Evolutionary conservation across 2,329 filamentous ascomycete species (phyloP), one percentile per base, ranked within the genome.

Genomic region (Pyricularia grisea): DNA sequence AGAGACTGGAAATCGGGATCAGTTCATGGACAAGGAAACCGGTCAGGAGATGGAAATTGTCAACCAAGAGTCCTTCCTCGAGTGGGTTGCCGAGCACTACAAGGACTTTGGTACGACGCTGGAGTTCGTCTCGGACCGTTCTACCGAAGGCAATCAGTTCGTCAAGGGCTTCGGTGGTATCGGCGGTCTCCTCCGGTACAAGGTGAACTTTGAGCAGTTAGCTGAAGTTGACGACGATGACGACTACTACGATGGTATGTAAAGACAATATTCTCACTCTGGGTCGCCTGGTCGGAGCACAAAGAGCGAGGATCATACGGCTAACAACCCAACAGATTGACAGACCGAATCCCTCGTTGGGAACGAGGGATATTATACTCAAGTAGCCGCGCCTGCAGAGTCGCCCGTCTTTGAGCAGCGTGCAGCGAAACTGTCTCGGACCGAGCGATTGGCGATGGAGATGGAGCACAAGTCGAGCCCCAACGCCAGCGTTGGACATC

Each of bases 151-250:
- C 79, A 99, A 99, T 83, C 95, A 99, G 85, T 99, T 99, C 82
- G 95, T 99, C 77, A 98, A 97, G 85, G 95, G 95, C 72, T 99
- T 99, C 78, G 95, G 95, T 90, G 95, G 95, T 78, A 97, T 99
- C 75, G 95, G 95, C 74, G 94, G 94, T 73, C 90, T 99, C 77
- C 89, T 99, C 78, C 93, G 95, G 75, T 99, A 99, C 89, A 97
- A 97, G 86, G 93, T 99, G 86, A 99, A 99, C 86, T 99, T 99
- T 83, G 96, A 99, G 83, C 96, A 99, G 82, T 87, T 99, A 81
- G 91, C 91, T 81, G 95, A 98, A 80, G 86, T 91, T 77, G 89
- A 91, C 77, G 94, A 97, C 80, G 92, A 95, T 79, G 91, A 94
- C 81, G 94, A 98, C 79, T 94, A 94, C 82, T 97, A 97, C 85